Evolutionary conservation across 2,329 filamentous ascomycete species (phyloP).

Genomic region (Teratosphaeria gauchensis): DNA sequence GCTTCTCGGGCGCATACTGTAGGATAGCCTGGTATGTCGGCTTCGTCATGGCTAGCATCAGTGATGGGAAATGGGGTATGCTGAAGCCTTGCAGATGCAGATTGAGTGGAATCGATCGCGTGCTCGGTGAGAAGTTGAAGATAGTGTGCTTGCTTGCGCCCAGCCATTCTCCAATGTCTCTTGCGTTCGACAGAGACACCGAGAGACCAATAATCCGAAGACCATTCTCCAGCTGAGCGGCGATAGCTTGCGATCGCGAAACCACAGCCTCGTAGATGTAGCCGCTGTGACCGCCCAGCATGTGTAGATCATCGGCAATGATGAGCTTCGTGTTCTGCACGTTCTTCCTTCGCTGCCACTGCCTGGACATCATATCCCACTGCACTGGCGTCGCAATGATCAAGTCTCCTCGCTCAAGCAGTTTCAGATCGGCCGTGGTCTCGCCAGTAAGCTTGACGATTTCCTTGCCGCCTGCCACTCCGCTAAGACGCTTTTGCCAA

Average conservation of each 20-base stretch:
- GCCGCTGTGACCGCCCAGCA: slow-evolving; percentile 76
- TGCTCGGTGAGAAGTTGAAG: slow-evolving; percentile 94
- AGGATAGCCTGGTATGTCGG: slow-evolving; percentile 83
- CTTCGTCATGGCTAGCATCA: slow-evolving; percentile 98
- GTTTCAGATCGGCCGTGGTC: slow-evolving; percentile 78
- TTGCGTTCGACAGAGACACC: slow-evolving; percentile 84
- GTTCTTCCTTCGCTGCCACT: slow-evolving; percentile 95
- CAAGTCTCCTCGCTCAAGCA: slow-evolving; percentile 78
- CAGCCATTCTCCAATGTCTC: slow-evolving; percentile 95
- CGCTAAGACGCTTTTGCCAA: slow-evolving; percentile 69
- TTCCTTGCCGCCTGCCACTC: slow-evolving; percentile 71
- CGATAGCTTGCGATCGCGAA: slow-evolving; percentile 96
- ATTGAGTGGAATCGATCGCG: slow-evolving; percentile 80
- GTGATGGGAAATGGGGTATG: slow-evolving; percentile 91
- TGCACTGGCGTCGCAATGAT: slow-evolving; percentile 87
- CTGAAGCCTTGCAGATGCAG: slow-evolving; percentile 92
- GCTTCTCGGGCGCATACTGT: slow-evolving; percentile 77
- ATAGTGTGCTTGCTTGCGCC: slow-evolving; percentile 96
- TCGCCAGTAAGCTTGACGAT: slow-evolving; percentile 92
- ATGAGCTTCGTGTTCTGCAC: slow-evolving; percentile 83
- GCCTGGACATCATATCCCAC: slow-evolving; percentile 91
- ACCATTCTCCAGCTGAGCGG: slow-evolving; percentile 72
- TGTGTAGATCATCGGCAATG: slow-evolving; percentile 90
- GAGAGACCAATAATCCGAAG: slow-evolving; percentile 83
- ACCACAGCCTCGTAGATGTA: slow-evolving; percentile 94